A percentile compares a stretch with the other conserved stretches of the same genome.
These are phyloP conservation scores for Gelatoporia subvermispora DNA, from an alignment of 768 basidiomycete species.

Conservation along the genomic window DNA sequence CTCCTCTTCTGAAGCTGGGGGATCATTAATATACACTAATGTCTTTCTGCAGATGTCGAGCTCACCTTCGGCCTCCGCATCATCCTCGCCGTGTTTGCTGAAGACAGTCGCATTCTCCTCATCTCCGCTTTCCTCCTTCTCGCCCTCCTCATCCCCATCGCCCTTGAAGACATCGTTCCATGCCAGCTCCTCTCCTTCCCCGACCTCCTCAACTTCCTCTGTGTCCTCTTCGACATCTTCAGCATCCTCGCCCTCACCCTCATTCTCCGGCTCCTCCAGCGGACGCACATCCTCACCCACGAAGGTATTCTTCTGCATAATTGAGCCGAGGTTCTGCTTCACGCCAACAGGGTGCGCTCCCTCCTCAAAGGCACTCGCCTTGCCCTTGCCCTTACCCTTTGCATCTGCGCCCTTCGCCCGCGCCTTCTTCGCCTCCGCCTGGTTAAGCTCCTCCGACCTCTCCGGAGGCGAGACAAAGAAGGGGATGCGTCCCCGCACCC, in stretches of 20 bases:
- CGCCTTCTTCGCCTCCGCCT: conserved; percentile 46
- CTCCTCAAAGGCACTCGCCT: conserved; percentile 26
- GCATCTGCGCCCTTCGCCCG: conserved; percentile 34
- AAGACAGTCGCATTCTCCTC: conserved; percentile 19
- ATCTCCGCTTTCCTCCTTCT: conserved; percentile 15
- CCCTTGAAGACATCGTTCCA: conserved; percentile 89
- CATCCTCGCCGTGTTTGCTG: conserved; percentile 17
- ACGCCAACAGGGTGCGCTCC: conserved; percentile 51
- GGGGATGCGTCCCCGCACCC: conserved; percentile 96
- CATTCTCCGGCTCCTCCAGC: conserved; percentile 42
- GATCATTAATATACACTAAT: neutral
- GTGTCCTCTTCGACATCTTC: conserved; percentile 34
- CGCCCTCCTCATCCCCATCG: conserved; percentile 13
- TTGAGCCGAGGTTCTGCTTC: conserved; percentile 80
- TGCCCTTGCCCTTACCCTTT: conserved; percentile 53
- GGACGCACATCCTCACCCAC: conserved; percentile 77
- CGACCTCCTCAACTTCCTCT: conserved; percentile 26
- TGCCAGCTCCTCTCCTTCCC: conserved; percentile 45
- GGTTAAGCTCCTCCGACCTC: conserved; percentile 64
- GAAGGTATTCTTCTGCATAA: conserved; percentile 87
- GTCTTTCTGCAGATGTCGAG: neutral
- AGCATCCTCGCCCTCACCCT: conserved; percentile 36
- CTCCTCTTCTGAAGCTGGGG: conserved; percentile 14
- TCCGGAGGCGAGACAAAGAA: conserved; percentile 94
- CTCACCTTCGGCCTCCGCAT: neutral